These are phyloP conservation scores for Penicillium turbatum DNA, from an alignment of 495 filamentous ascomycete genomes.

Conservation along the genomic window DNA sequence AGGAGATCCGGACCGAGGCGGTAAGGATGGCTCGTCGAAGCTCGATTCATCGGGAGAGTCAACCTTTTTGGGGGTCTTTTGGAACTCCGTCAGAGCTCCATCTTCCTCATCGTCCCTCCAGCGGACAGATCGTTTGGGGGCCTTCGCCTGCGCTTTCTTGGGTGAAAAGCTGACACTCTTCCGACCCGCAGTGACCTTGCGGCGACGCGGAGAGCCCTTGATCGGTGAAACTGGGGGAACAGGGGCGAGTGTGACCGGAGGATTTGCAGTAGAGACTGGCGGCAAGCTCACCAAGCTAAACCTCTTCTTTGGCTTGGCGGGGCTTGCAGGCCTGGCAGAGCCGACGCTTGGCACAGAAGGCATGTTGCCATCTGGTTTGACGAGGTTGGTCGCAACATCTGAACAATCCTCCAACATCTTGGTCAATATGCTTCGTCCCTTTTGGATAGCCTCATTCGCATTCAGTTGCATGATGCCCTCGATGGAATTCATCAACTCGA, in stretches of 20 bases:
- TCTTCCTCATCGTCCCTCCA: constrained; percentile 92
- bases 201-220: constrained; percentile 76
- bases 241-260: constrained; percentile 34
- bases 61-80: constrained; percentile 72
- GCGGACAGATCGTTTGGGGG: constrained; percentile 69
- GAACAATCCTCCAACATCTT: constrained; percentile 74
- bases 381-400: constrained; percentile 68
- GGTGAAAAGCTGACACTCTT: constrained; percentile 82
- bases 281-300: constrained; percentile 43
- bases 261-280: constrained; percentile 21
- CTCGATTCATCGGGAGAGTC: constrained; percentile 45
- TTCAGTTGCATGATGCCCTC: constrained; percentile 73
- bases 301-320: constrained; percentile 71
- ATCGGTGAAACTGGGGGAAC: constrained; percentile 47
- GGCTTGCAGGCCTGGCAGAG: constrained; percentile 59
- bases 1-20: constrained; percentile 38
- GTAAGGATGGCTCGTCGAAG: constrained; percentile 42
- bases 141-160: constrained; percentile 65
- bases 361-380: constrained; percentile 83
- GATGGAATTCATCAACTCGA: constrained; percentile 81
- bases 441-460: constrained; percentile 73
- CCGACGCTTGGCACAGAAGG: constrained; percentile 55
- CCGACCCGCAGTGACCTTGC: constrained; percentile 62
- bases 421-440: constrained; percentile 72
- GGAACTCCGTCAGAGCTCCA: constrained; percentile 79